Evolutionary conservation across 768 basidiomycete species (phyloP), one percentile per base, ranked within the genome.

Genomic region (Rhodotorula graminis): DNA sequence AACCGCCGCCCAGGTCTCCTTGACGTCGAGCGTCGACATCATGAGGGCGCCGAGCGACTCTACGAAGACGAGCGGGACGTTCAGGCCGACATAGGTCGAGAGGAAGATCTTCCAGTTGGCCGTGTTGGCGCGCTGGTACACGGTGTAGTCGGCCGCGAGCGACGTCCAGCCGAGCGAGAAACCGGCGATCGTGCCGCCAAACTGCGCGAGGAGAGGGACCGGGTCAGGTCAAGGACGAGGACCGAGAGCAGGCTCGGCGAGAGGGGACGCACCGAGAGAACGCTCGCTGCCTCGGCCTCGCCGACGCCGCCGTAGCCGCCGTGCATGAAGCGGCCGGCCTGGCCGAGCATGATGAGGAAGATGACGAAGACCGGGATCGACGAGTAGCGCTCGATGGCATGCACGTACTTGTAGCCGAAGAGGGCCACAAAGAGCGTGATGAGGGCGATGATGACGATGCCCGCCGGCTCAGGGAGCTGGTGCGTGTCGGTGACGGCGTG

Each of bases 41-140:
- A 84, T 72, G 31, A 84, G 80, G 0, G 80, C 85, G 52, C 85
- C 85, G 64, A 86, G 82, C 76, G 82, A 83, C 79, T 85, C 81
- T 67, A 85, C 71, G 62, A 84, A 79, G 70, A 84, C 79, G 52
- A 73, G 52, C 6, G 77, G 66, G 62, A 74, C 29, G 65, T 71
- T 69, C n/a, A 77, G 69, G 19, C 78, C 76, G 52, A 58, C 23
- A 70, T 76, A 85, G 18, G 84, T 85, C 78, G 80, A 81, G 23
- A 69, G 37, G 76, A 84, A 84, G 37, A 84, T 80, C 75, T 82
- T 82, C 77, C 77, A 78, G 31, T 76, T 69, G n/a, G 81, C 78
- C 16, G 81, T 81, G 40, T 78, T 72, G 67, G 78, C 80, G 46
- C 83, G 82, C 76, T 82, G 80, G 79, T 83, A 82, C 71, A 84